Conservation (phyloP, 495 filamentous ascomycete genomes). For the Aspergillus homomorphus region DNA sequence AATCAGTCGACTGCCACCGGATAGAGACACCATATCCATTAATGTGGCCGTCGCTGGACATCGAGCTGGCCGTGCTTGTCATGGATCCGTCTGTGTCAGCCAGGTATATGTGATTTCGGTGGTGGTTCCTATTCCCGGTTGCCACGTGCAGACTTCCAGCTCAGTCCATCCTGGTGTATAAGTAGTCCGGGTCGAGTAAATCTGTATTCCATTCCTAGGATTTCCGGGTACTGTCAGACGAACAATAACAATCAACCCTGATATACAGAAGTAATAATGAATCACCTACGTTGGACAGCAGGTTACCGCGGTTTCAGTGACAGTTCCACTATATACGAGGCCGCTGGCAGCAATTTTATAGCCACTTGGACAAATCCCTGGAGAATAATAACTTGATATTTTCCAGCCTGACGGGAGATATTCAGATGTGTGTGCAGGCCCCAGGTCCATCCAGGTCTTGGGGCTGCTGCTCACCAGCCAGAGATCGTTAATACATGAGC, state of each 20-base stretch:
- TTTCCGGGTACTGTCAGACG: background rate
- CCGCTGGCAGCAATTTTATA: slow-evolving; percentile 1
- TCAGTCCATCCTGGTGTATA: background rate
- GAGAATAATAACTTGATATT: slow-evolving; percentile 7
- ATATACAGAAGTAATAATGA: background rate
- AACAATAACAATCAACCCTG: background rate
- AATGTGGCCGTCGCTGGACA: slow-evolving; percentile 3
- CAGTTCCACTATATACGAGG: background rate
- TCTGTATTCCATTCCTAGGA: background rate
- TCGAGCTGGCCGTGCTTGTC: background rate
- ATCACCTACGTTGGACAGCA: slow-evolving; percentile 2
- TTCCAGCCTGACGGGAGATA: slow-evolving; percentile 12
- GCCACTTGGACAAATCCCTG: slow-evolving; percentile 12
- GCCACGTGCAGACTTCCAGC: background rate
- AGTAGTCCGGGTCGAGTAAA: slow-evolving; percentile 1
- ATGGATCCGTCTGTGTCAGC: background rate
- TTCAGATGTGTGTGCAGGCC: slow-evolving; percentile 2
- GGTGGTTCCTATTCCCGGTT: background rate
- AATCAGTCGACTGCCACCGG: background rate
- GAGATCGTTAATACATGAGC: slow-evolving; percentile 9
- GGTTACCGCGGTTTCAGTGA: slow-evolving; percentile 3
- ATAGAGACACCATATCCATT: background rate
- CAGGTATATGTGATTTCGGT: background rate
- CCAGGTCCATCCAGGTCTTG: slow-evolving; percentile 13
- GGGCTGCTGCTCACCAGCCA: slow-evolving; percentile 7